Conservation (phyloP, 2,329 filamentous ascomycete species). For the Furcasterigmium furcatum region DNA sequence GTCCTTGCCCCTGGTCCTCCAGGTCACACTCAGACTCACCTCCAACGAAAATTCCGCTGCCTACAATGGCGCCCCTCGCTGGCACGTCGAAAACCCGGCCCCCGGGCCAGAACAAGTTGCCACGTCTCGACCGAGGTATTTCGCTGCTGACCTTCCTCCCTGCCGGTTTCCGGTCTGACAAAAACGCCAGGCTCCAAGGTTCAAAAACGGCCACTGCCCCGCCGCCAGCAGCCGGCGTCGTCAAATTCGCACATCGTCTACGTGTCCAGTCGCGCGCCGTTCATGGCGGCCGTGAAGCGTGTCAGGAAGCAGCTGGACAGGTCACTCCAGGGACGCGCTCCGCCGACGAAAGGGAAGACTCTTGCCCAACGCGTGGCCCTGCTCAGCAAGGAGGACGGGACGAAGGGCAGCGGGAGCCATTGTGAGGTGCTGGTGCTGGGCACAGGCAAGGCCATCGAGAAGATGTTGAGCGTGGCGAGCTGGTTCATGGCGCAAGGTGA, state of each 20-base stretch:
- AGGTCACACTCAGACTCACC: too few relatives aligned
- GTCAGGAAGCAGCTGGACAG: conserved; percentile 60
- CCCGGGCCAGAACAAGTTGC: conserved; percentile 5
- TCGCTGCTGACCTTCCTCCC: background rate
- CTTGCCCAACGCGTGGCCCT: conserved; percentile 43
- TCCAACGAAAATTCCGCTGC: conserved; percentile 2
- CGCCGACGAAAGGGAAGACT: conserved; percentile 38
- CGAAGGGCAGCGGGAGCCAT: conserved; percentile 20
- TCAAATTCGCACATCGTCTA: conserved; percentile 54
- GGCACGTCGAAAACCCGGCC: conserved; percentile 3
- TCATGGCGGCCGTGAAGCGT: conserved; percentile 65
- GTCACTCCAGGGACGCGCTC: conserved; percentile 42
- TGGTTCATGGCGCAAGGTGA: conserved; percentile 63
- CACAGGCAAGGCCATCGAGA: conserved; percentile 64
- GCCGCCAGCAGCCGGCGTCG: conserved; percentile 36
- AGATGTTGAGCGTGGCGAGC: conserved; percentile 57
- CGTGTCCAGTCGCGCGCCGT: conserved; percentile 61
- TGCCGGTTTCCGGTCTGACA: background rate
- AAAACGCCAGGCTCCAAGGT: conserved; percentile 38
- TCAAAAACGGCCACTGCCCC: conserved; percentile 44
- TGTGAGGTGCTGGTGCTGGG: conserved; percentile 55
- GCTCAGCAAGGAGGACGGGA: conserved; percentile 28
- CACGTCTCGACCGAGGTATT: background rate
- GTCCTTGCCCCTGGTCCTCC: too few relatives aligned
- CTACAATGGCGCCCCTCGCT: conserved; percentile 10